Evolutionary conservation across 805 yeast genomes (phyloP), one percentile per base, ranked within the genome.

Genomic region (Debaryomyces castellii): DNA sequence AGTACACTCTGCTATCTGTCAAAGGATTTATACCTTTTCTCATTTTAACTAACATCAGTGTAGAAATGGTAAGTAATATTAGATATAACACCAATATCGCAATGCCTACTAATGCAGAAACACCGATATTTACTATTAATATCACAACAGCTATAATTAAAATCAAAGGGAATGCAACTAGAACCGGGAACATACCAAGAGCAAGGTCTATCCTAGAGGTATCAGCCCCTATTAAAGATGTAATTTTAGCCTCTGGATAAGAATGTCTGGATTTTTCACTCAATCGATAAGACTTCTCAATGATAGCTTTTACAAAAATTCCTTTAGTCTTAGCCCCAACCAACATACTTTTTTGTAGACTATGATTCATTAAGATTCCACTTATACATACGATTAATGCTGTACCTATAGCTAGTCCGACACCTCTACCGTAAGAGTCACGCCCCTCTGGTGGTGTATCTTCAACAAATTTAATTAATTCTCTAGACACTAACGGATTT

Each of bases 341-440:
- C 3, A 43, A 17, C 50, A 46, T 42, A 21, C 51, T 45, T 34
- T 43, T 25, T 12, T 51, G 53, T 14, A 52, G 27, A 34, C 41
- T 47, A 23, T 54, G 53, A 36, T 52, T 48, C 21, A 49, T 47
- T 5, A 44, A 23, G 12, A 50, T 7, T 3, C 51, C 51, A 27
- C 47, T 33, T 1, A 45, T 10, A 22, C 39, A 43, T 9, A 82
- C 74, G 59, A 89, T 65, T 0, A 67, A 48, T 32, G 82, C 70
- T 8, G 84, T 73, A n/a, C 90, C 94, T 32, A 87, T 67, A 2
- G 89, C 84, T 52, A 77, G 83, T 5, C 91, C 95, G 18, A 84
- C 71, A 44, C 94, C 96, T 20, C 62, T 66, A 17, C 82, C 83
- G 11, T 16, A 24, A 4, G 44, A 40, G 16, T 30, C 14, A 30